Evolutionary conservation across 2,329 filamentous ascomycete species (phyloP).

Genomic region (Colletotrichum sp.): DNA sequence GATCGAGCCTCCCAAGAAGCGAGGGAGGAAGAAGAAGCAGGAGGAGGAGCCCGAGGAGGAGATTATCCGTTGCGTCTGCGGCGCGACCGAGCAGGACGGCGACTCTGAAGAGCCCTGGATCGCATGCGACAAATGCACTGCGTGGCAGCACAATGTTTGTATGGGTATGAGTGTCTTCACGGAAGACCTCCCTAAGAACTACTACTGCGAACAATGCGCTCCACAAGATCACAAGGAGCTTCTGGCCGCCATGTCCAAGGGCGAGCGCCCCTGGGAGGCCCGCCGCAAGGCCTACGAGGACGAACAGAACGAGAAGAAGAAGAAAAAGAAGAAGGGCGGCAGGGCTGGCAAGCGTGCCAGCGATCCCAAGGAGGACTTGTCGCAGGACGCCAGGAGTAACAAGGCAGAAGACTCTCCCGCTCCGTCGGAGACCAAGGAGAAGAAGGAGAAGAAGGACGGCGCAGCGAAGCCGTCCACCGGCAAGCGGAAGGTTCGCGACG

Average conservation of each 20-base stretch:
- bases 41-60: slow-evolving; percentile 66
- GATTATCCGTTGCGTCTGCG: slow-evolving; percentile 92
- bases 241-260: slow-evolving; percentile 76
- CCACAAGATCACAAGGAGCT: slow-evolving; percentile 85
- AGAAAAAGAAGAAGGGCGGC: slow-evolving; percentile 58
- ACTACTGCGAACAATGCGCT: slow-evolving; percentile 90
- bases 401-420: slow-evolving; percentile 45
- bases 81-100: slow-evolving; percentile 83
- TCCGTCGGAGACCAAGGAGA: slow-evolving; percentile 41
- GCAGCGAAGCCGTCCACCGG: slow-evolving; percentile 43
- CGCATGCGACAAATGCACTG: slow-evolving; percentile 88
- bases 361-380: slow-evolving; percentile 58
- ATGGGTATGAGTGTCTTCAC: slow-evolving; percentile 83
- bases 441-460: slow-evolving; percentile 55
- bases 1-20: slow-evolving; percentile 57
- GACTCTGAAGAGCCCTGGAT: slow-evolving; percentile 93
- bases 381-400: slow-evolving; percentile 16
- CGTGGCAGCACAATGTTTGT: slow-evolving; percentile 98
- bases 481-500: slow-evolving; percentile 65
- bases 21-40: slow-evolving; percentile 65
- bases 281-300: slow-evolving; percentile 67
- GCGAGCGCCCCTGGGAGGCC: slow-evolving; percentile 87
- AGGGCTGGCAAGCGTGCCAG: slow-evolving; percentile 69
- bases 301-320: slow-evolving; percentile 62
- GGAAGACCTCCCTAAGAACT: slow-evolving; percentile 80